Evolutionary conservation across 306 rosid genomes (phyloP).

Genomic region (Morella rubra): DNA sequence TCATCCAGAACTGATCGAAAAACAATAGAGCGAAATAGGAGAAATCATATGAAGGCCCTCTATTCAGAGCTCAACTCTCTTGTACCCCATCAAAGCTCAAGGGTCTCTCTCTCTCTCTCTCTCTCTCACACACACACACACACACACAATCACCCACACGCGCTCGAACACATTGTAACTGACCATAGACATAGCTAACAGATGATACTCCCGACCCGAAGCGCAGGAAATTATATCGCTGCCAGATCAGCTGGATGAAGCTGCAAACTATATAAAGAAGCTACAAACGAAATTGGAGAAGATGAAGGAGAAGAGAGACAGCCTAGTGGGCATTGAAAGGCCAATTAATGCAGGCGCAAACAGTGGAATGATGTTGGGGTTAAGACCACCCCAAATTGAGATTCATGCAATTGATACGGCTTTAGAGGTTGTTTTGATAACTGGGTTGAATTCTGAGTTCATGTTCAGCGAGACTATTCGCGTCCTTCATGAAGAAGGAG

Average conservation of each 20-base stretch:
- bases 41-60: slow-evolving; percentile 70
- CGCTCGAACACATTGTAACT: neutral
- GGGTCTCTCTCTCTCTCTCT: slow-evolving; percentile 31
- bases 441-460: slow-evolving; percentile 54
- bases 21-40: slow-evolving; percentile 55
- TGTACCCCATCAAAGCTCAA: slow-evolving; percentile 51
- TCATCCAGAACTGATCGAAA: slow-evolving; percentile 64
- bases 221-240: slow-evolving; percentile 44
- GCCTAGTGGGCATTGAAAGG: slow-evolving; percentile 34
- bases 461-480: slow-evolving; percentile 53
- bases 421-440: slow-evolving; percentile 48
- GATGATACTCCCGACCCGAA: neutral
- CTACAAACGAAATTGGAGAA: slow-evolving; percentile 56
- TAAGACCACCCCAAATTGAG: slow-evolving; percentile 51
- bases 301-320: slow-evolving; percentile 59
- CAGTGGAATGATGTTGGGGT: neutral
- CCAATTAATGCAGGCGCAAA: neutral
- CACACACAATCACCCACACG: too few species aligned
- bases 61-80: slow-evolving; percentile 55
- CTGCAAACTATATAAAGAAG: slow-evolving; percentile 63
- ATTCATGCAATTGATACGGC: slow-evolving; percentile 49
- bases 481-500: slow-evolving; percentile 58
- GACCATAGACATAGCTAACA: neutral
- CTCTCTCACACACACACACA: neutral
- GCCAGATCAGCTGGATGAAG: slow-evolving; percentile 60